Evolutionary conservation across 2,329 filamentous ascomycete genomes (phyloP).

Genomic region (Graphilbum ipis-grandicollis): DNA sequence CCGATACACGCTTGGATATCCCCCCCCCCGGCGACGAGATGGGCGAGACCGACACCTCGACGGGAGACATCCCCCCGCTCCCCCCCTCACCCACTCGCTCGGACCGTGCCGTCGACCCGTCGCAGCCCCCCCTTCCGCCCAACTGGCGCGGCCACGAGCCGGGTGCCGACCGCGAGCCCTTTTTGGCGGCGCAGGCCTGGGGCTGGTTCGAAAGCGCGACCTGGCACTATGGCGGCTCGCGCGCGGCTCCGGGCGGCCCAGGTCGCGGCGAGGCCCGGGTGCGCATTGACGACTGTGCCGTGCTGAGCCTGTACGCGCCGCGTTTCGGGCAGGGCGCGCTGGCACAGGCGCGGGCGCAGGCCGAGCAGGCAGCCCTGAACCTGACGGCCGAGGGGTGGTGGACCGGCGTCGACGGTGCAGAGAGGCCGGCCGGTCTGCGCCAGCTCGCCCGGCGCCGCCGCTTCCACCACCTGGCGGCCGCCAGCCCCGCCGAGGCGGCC

Average conservation of each 20-base stretch:
- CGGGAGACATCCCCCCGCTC: slow-evolving; percentile 14
- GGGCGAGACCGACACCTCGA: background rate
- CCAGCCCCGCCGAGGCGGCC: slow-evolving; percentile 15
- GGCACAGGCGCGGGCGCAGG: slow-evolving; percentile 12
- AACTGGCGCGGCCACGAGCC: slow-evolving; percentile 14
- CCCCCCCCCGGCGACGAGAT: too few relatives aligned
- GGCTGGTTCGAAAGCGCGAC: slow-evolving; percentile 27
- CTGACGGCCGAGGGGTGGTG: slow-evolving; percentile 23
- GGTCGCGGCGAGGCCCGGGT: slow-evolving; percentile 24
- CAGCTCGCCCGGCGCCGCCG: slow-evolving; percentile 19
- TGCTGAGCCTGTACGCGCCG: slow-evolving; percentile 27
- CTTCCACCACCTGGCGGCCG: slow-evolving; percentile 17
- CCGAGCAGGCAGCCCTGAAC: slow-evolving; percentile 21
- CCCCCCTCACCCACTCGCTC: slow-evolving; percentile 19
- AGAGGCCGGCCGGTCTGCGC: slow-evolving; percentile 16
- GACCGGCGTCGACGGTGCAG: too few relatives aligned
- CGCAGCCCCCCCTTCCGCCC: slow-evolving; percentile 18
- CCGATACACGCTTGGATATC: slow-evolving; percentile 1
- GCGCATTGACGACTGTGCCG: slow-evolving; percentile 21
- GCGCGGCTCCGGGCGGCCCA: slow-evolving; percentile 17
- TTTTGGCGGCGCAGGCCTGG: slow-evolving; percentile 21
- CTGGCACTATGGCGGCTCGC: slow-evolving; percentile 22
- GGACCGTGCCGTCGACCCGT: slow-evolving; percentile 17
- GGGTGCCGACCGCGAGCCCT: slow-evolving; percentile 18
- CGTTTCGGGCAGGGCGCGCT: slow-evolving; percentile 15